phyloP scores from a whole-genome alignment of 2,329 filamentous ascomycete genomes.

The Periconia sp. region DNA sequence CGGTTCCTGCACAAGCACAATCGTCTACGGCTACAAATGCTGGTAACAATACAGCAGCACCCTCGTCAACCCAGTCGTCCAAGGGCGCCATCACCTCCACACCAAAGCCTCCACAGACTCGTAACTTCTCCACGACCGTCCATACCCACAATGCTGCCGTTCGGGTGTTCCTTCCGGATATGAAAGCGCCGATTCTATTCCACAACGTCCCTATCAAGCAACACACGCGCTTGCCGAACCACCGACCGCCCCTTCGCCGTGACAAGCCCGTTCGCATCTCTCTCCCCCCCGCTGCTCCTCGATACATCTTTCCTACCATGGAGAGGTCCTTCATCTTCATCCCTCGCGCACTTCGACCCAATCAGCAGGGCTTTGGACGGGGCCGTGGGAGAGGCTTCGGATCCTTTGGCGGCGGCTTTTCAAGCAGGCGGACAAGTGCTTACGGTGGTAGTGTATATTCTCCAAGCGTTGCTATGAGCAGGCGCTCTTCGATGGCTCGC shows the following conservation, averaged over 20 bases:
- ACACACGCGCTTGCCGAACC: conserved; percentile 91
- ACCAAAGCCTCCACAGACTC: conserved; percentile 38
- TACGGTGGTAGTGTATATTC: conserved; percentile 82
- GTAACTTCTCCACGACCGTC: conserved; percentile 74
- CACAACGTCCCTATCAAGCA: conserved; percentile 80
- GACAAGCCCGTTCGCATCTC: conserved; percentile 97
- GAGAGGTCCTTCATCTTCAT: conserved; percentile 99
- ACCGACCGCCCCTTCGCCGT: conserved; percentile 87
- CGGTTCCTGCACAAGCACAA: conserved; percentile 23
- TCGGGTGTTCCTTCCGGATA: conserved; percentile 75
- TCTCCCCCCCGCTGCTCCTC: conserved; percentile 73
- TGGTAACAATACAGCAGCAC: conserved; percentile 19
- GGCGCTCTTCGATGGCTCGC: conserved; percentile 76
- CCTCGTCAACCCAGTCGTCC: conserved; percentile 22
- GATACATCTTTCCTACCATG: conserved; percentile 86
- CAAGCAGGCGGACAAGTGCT: conserved; percentile 76
- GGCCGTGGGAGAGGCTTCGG: conserved; percentile 73
- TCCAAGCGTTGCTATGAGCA: conserved; percentile 83
- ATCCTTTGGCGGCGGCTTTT: conserved; percentile 63
- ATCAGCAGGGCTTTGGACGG: conserved; percentile 74
- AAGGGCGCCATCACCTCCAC: conserved; percentile 21
- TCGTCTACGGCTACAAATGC: conserved; percentile 16
- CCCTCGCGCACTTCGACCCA: conserved; percentile 86
- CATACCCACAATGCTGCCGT: conserved; percentile 84
- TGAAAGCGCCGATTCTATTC: conserved; percentile 71